Conservation (phyloP, 2,329 filamentous ascomycete species). For the Aspergillus terreus region DNA sequence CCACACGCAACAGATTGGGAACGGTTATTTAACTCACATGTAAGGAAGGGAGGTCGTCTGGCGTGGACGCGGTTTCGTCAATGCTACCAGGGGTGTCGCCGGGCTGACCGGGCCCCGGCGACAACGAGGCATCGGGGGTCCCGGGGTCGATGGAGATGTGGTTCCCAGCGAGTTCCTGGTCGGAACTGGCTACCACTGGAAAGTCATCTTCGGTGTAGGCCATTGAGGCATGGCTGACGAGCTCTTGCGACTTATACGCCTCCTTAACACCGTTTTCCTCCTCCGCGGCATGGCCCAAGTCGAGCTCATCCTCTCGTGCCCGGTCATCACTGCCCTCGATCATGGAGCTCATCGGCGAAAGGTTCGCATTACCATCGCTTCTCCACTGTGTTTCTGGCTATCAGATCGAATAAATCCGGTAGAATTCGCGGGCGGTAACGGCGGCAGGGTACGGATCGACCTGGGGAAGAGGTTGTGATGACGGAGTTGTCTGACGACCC, state of each 20-base stretch:
- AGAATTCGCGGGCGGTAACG: neutral
- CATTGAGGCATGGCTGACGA: slow-evolving; percentile 16
- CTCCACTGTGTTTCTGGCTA: slow-evolving; percentile 15
- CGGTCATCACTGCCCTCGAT: slow-evolving; percentile 60
- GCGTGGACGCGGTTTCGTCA: slow-evolving; percentile 69
- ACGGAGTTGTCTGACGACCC: neutral
- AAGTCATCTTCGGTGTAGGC: slow-evolving; percentile 24
- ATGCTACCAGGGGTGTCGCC: slow-evolving; percentile 37
- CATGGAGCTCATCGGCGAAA: slow-evolving; percentile 66
- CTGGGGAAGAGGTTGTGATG: neutral
- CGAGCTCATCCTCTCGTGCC: slow-evolving; percentile 54
- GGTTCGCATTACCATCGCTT: slow-evolving; percentile 52
- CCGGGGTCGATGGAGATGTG: slow-evolving; percentile 12
- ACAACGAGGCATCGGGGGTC: slow-evolving; percentile 21
- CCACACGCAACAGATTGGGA: slow-evolving; percentile 58
- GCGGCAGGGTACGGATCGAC: neutral
- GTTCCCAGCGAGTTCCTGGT: slow-evolving; percentile 18
- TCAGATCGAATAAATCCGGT: neutral
- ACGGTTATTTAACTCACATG: slow-evolving; percentile 56
- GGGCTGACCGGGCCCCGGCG: slow-evolving; percentile 18
- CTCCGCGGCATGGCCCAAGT: slow-evolving; percentile 40
- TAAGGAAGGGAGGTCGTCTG: slow-evolving; percentile 79
- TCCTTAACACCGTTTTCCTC: slow-evolving; percentile 24
- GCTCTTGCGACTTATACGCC: slow-evolving; percentile 13
- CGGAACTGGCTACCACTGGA: slow-evolving; percentile 22